phyloP scores from a whole-genome alignment of 2,329 filamentous ascomycete species.

The Trichoderma aggressivum region DNA sequence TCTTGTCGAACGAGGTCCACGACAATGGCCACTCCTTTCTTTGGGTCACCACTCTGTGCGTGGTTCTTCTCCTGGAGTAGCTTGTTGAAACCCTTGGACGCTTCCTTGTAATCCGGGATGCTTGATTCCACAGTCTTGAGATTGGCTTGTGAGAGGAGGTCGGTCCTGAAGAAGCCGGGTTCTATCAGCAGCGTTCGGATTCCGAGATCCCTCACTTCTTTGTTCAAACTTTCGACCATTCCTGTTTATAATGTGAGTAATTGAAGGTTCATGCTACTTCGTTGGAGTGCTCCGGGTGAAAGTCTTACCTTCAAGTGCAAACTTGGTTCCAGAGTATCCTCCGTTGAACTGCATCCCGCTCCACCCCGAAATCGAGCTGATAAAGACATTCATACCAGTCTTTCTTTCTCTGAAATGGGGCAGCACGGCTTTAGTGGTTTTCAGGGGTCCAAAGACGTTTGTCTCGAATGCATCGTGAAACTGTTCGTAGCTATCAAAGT shows the following conservation, averaged over 20 bases:
- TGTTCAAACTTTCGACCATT: conserved; percentile 18
- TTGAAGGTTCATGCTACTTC: rapidly evolving
- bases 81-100: neutral
- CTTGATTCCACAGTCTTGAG: neutral
- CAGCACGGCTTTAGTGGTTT: neutral
- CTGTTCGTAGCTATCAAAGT: neutral
- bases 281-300: no score
- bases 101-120: conserved; percentile 16
- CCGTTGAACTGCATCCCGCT: conserved; percentile 6
- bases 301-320: conserved; percentile 16
- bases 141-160: conserved; percentile 9
- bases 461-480: conserved; percentile 3
- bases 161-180: conserved; percentile 17
- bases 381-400: conserved; percentile 18
- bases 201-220: conserved; percentile 8
- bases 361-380: conserved; percentile 16
- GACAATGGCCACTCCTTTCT: conserved; percentile 23
- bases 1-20: conserved; percentile 27
- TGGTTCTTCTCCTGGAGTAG: neutral
- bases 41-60: conserved; percentile 24
- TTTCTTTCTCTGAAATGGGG: conserved; percentile 16
- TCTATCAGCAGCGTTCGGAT: conserved; percentile 15
- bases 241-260: neutral
- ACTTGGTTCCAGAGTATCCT: conserved; percentile 19
- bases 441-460: conserved; percentile 9